Base-by-base conservation (phyloP, 176 grass and related monocot species). In the Tillandsia leiboldiana region DNA sequence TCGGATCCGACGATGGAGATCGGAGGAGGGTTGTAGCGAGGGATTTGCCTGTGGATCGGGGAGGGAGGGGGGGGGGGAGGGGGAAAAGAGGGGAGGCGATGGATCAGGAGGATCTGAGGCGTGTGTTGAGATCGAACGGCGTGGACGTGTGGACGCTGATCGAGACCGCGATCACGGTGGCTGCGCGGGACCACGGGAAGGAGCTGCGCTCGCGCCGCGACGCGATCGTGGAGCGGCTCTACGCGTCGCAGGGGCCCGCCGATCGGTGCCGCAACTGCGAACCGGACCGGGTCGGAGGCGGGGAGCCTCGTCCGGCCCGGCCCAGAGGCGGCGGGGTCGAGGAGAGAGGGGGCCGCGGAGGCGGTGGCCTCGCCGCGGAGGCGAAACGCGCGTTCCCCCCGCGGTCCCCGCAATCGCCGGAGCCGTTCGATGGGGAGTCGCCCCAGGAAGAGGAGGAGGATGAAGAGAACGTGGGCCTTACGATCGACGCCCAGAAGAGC, bases 161-260 rank as follows among this genome's bases (percentile, higher is more conserved):
- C 62, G 83, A 96, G 51, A 70, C 88, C 22, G 92, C 81, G 22
- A 77, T 96, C 48, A 53, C 74, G 51, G 53, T 76, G 7, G 92
- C 81, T 9, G 78, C 73, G 28, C 72, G 73, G 11, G 86, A 91
- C 72, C 52, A 86, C 14, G 80, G 77, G 54, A 74, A 15, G 15
- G 92, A 96, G 75, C 85, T 96, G 11, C 88, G 78, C 29, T 70
- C 73, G 18, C 88, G 85, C 64, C 81, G 92, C 22, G 92, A 91
- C 78, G 80, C 79, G 27, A 91, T 96, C 78, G 83, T 96, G 17
- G 74, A 88, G 69, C 73, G 78, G 26, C 85, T 96, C 28, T 91
- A 88, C 58, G 48, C 82, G 1, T 33, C 29, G 29, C 29, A 2
- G 29, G 29, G 3, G 29, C 29, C 29, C 29, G 66, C 67, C 1